These are phyloP conservation scores for Bipolaris sorokiniana DNA, from an alignment of 2,329 filamentous ascomycete genomes.

Conservation along the genomic window DNA sequence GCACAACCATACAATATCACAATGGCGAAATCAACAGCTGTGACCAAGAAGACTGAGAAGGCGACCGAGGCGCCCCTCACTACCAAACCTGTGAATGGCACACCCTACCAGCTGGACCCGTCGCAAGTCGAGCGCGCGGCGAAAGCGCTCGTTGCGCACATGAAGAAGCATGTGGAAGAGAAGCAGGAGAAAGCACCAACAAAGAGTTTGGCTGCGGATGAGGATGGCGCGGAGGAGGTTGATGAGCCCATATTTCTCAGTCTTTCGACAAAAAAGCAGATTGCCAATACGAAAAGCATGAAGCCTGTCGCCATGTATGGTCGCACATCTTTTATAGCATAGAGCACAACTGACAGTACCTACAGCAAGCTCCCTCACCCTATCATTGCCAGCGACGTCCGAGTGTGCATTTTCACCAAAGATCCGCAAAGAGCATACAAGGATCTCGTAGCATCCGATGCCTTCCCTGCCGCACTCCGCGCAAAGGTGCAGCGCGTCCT, in stretches of 20 bases:
- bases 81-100: slow-evolving; percentile 45
- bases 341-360: slow-evolving; percentile 19
- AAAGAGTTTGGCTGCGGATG: slow-evolving; percentile 59
- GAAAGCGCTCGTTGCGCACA: slow-evolving; percentile 63
- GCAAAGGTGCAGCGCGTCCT: slow-evolving; percentile 67
- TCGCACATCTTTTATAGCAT: not conserved
- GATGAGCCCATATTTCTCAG: slow-evolving; percentile 65
- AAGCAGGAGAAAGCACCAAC: slow-evolving; percentile 58
- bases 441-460: slow-evolving; percentile 77
- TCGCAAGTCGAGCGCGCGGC: slow-evolving; percentile 64
- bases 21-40: slow-evolving; percentile 43
- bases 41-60: slow-evolving; percentile 34
- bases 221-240: slow-evolving; percentile 54
- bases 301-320: slow-evolving; percentile 79
- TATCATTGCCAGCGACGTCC: slow-evolving; percentile 69
- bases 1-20: slow-evolving; percentile 15
- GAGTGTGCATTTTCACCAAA: slow-evolving; percentile 86
- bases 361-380: slow-evolving; percentile 72
- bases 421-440: slow-evolving; percentile 87
- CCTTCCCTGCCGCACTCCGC: slow-evolving; percentile 58
- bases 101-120: slow-evolving; percentile 54
- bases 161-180: slow-evolving; percentile 57
- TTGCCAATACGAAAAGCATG: slow-evolving; percentile 74
- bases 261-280: slow-evolving; percentile 69
- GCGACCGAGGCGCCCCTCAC: slow-evolving; percentile 44